phyloP scores from a whole-genome alignment of 768 basidiomycete species.

The Naganishia kalamii region DNA sequence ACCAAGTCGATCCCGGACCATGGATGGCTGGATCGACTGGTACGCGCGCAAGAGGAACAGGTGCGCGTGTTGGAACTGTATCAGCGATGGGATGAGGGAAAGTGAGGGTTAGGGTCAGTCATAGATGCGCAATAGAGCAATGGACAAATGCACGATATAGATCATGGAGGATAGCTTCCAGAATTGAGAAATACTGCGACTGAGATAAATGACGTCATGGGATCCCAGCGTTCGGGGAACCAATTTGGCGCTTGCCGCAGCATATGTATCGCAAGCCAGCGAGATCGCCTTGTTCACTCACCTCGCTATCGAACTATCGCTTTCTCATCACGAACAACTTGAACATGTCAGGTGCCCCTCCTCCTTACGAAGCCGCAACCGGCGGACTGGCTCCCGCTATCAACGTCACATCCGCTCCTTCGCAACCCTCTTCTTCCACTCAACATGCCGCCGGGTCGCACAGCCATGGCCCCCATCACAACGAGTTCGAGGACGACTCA shows the following conservation, averaged over 20 bases:
- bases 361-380: slow-evolving; percentile 17
- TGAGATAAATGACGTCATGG: no score
- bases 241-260: no score
- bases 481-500: slow-evolving; percentile 10
- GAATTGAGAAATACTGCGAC: no score
- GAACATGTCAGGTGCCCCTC: slow-evolving; percentile 19
- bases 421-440: neutral
- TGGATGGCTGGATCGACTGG: slow-evolving; percentile 80
- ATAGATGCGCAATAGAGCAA: neutral
- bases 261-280: no score
- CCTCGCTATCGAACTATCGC: no score
- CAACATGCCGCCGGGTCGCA: neutral
- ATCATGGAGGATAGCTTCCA: no score
- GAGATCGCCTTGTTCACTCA: no score
- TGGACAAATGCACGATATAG: neutral
- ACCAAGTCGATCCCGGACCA: slow-evolving; percentile 70
- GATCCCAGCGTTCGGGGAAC: no score
- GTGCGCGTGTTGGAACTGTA: slow-evolving; percentile 33
- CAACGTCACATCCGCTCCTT: neutral
- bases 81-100: slow-evolving; percentile 17
- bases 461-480: neutral
- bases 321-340: neutral
- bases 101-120: no score
- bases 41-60: slow-evolving; percentile 46
- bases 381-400: neutral